Conservation (phyloP, 495 filamentous ascomycete species). For the Letharia lupina region DNA sequence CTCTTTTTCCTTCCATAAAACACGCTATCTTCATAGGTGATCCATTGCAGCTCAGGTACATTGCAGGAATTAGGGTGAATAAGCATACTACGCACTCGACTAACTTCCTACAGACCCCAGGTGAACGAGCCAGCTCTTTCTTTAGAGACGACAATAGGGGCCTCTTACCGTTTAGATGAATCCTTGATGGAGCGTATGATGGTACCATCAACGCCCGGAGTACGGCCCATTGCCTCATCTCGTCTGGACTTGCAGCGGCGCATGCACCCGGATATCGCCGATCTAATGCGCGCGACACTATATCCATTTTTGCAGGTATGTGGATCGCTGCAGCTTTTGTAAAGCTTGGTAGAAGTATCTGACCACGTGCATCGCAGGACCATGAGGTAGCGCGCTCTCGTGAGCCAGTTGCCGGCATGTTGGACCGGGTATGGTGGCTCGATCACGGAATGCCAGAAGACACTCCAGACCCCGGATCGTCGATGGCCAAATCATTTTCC, state of each 20-base stretch:
- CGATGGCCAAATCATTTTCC: conserved; percentile 36
- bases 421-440: conserved; percentile 60
- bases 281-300: conserved; percentile 47
- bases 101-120: conserved; percentile 37
- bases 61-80: not conserved
- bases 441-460: conserved; percentile 54
- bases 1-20: conserved; percentile 44
- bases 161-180: conserved; percentile 49
- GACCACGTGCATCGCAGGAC: not conserved
- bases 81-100: not conserved
- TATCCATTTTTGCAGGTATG: conserved; percentile 53
- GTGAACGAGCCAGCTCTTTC: conserved; percentile 48
- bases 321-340: not conserved
- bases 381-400: conserved; percentile 25
- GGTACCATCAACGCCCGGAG: conserved; percentile 25
- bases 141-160: conserved; percentile 42
- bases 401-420: conserved; percentile 55
- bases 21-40: conserved; percentile 51
- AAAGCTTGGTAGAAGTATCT: not conserved
- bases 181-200: conserved; percentile 60
- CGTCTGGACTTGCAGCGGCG: conserved; percentile 56
- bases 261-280: conserved; percentile 63
- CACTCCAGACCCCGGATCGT: conserved; percentile 23
- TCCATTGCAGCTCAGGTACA: conserved; percentile 42
- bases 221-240: conserved; percentile 36